Conservation (phyloP, 1,284 basidiomycete species). For the Malassezia pachydermatis region DNA sequence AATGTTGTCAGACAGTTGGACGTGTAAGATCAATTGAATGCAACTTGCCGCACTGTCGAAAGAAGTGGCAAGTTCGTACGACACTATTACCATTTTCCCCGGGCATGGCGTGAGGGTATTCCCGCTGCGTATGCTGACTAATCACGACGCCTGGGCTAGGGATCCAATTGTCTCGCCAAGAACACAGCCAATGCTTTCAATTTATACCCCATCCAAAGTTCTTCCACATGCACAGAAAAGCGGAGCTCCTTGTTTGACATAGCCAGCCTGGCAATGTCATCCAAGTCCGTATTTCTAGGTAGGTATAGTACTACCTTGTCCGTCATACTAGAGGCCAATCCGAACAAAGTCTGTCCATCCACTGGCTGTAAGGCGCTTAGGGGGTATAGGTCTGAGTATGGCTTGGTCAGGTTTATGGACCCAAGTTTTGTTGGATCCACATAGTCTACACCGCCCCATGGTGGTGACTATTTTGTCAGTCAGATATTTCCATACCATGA, state of each 20-base stretch:
- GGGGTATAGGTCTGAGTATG: conserved; percentile 18
- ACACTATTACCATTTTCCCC: neutral
- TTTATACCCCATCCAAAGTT: conserved; percentile 14
- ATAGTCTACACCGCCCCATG: conserved; percentile 43
- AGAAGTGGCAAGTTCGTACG: neutral
- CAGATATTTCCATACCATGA: neutral
- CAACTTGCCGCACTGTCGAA: neutral
- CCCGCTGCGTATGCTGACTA: conserved; percentile 1
- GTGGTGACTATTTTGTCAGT: conserved; percentile 24
- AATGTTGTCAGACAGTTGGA: no score
- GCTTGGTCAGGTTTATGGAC: neutral
- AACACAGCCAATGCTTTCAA: conserved; percentile 14
- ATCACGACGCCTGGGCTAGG: neutral
- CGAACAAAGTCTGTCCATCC: conserved; percentile 68
- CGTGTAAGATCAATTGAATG: neutral
- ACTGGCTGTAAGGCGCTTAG: conserved; percentile 60
- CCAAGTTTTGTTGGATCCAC: conserved; percentile 3
- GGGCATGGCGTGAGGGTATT: neutral
- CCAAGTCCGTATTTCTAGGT: conserved; percentile 68
- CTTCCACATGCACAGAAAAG: conserved; percentile 7
- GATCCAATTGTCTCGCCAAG: neutral
- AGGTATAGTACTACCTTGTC: conserved; percentile 63
- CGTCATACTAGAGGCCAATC: conserved; percentile 14
- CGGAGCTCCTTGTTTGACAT: neutral
- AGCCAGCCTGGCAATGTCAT: conserved; percentile 57